Conservation (phyloP, 768 basidiomycete species). For the Mycena latifolia region DNA sequence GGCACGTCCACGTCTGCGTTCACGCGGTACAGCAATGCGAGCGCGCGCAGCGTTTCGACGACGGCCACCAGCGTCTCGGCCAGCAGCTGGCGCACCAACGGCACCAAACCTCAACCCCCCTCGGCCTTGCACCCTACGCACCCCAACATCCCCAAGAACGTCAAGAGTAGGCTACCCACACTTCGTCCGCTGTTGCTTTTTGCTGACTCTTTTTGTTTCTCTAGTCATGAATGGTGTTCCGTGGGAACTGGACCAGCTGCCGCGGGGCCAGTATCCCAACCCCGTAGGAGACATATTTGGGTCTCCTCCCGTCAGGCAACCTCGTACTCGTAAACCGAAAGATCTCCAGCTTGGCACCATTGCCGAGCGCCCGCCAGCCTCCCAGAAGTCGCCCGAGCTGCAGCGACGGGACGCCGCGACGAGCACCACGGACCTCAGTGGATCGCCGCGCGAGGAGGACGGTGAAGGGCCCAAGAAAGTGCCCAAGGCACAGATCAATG, state of each 20-base stretch:
- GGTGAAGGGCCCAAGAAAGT: slow-evolving; percentile 76
- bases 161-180: slow-evolving; percentile 79
- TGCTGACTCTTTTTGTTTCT: slow-evolving; percentile 26
- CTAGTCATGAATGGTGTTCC: slow-evolving; percentile 84
- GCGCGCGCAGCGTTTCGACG: slow-evolving; percentile 80
- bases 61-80: slow-evolving; percentile 85
- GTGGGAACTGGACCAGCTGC: slow-evolving; percentile 78
- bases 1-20: slow-evolving; percentile 79
- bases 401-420: slow-evolving; percentile 75
- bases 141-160: slow-evolving; percentile 67
- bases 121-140: slow-evolving; percentile 36
- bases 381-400: slow-evolving; percentile 59
- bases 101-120: slow-evolving; percentile 40
- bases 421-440: slow-evolving; percentile 77
- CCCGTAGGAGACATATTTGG: slow-evolving; percentile 75
- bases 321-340: slow-evolving; percentile 76
- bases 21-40: slow-evolving; percentile 84
- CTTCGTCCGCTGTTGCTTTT: slow-evolving; percentile 26
- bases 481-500: slow-evolving; percentile 90
- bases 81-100: slow-evolving; percentile 75
- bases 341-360: slow-evolving; percentile 80
- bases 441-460: slow-evolving; percentile 55
- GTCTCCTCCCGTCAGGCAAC: slow-evolving; percentile 71
- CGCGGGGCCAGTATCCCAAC: slow-evolving; percentile 68
- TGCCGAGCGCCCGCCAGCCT: slow-evolving; percentile 69